Evolutionary conservation across 2,329 filamentous ascomycete genomes (phyloP), one percentile per base, ranked within the genome.

Genomic region (Alternaria metachromatica): DNA sequence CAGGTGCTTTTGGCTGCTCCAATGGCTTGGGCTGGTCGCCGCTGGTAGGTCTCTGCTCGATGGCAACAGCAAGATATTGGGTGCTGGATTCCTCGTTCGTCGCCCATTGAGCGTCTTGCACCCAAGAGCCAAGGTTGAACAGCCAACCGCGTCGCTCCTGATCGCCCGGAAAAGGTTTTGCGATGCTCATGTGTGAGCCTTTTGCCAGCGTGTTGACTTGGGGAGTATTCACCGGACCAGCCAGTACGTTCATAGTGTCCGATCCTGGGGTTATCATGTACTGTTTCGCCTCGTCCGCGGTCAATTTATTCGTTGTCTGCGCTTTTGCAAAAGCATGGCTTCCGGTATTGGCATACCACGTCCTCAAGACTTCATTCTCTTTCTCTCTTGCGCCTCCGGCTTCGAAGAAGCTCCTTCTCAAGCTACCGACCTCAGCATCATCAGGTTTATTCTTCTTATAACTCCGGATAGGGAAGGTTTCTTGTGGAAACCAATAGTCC

Each of bases 51-150:
- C 65, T 72, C 64, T 79, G 69, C 71, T 76, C 62, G 15, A 82
- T 79, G 28, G 80, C 80, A 7, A 88, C 76, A 18, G 87, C 86
- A 7, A 90, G 81, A 75, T 88, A 89, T 67, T 90, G 88, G 20
- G 78, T 80, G n/a, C 72, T 67, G 3, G 81, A 82, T 20, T 78
- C 61, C 51, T 81, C 79, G 33, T 81, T 80, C 6, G 80, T 76
- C 6, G 72, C 78, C 83, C 83, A 85, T 43, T 83, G 81, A 6
- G 82, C 68, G 33, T 84, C 85, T 65, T 87, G 83, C 9, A 89
- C 75, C 54, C 82, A 85, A 1, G 81, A 80, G 5, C 87, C 87
- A 20, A 88, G 62, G 70, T 88, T 87, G 49, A 90, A 69, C 3
- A 89, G 72, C 85, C 87, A 90, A 4, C 82, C 83, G 43, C 71